Conservation (phyloP, 192 early-diverging fungal genomes). For the Gonapodya sp. region DNA sequence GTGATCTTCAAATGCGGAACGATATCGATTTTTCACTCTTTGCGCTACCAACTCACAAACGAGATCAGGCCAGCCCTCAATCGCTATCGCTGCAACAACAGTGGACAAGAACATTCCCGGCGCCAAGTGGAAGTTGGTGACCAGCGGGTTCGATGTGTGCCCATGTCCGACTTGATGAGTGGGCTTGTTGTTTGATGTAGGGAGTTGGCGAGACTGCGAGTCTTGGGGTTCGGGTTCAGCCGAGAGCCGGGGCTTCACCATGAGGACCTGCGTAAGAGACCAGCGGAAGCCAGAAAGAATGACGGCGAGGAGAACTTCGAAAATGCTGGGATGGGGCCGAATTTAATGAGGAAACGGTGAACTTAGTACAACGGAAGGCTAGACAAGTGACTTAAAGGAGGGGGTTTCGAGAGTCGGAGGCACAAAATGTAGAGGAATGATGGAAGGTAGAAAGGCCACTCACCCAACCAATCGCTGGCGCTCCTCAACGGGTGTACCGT, state of each 20-base stretch:
- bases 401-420: no score
- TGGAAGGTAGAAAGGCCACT: neutral
- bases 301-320: slow-evolving; percentile 68
- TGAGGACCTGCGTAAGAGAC: slow-evolving; percentile 77
- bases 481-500: neutral
- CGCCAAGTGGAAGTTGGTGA: slow-evolving; percentile 70
- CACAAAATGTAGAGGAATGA: slow-evolving; percentile 2
- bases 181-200: slow-evolving; percentile 15
- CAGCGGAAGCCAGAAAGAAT: slow-evolving; percentile 81
- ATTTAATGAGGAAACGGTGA: no score
- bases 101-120: slow-evolving; percentile 67
- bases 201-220: neutral
- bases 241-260: slow-evolving; percentile 20
- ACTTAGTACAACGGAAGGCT: no score
- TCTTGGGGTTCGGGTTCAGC: neutral
- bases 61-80: slow-evolving; percentile 49
- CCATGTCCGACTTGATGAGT: slow-evolving; percentile 26
- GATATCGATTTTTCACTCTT: no score
- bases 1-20: neutral
- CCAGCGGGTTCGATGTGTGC: slow-evolving; percentile 57
- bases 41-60: slow-evolving; percentile 13
- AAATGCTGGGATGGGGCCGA: slow-evolving; percentile 29
- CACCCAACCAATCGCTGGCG: slow-evolving; percentile 44
- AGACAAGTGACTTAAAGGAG: no score
- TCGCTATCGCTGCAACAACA: slow-evolving; percentile 45